Evolutionary conservation across 495 filamentous ascomycete species (phyloP), one percentile per base, ranked within the genome.

Genomic region (Xylaria palmicola): DNA sequence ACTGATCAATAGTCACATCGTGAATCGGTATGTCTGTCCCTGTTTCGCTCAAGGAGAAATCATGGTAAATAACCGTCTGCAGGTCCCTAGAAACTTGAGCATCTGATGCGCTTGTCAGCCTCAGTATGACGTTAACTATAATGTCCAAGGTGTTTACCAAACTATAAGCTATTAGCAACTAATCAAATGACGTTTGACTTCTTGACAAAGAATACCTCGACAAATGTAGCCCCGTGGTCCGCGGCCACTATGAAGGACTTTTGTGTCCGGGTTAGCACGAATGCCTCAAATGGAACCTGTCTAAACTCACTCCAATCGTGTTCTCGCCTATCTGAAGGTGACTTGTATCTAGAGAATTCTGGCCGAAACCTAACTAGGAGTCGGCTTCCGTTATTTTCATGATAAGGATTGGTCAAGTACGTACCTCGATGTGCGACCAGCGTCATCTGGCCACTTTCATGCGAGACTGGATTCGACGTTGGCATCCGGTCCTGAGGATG

Each of bases 241-340:
- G 63, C 61, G 17, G 74, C 68, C 27, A 64, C 53, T 4, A 70
- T 56, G 52, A 77, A 75, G 36, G 74, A 77, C 66, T 74, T 60
- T 29, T 50, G 2, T 15, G 15, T 29, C 9, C 12, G 27, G 27
- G 12, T 54, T 12, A 40, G 34, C 13, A n/a, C 26, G 32, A 40
- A 19, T n/a, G 24, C 10, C 7, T 32, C 37, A 0, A 19, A 26
- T n/a, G 19, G 24, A 6, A 10, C 2, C 8, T 9, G 6, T 27
- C 8, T 3, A 32, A 17, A 24, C 51, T 37, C 22, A 54, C 51
- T 10, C 6, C 51, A 40, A 56, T 59, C 3, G 74, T 75, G 40
- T 78, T 78, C 48, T 77, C 76, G 13, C 76, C 71, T 13, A 77
- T 45, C 64, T 79, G 76, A 39, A 79, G 60, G 15, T 72, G 64